Percentiles rank a stretch among this genome's conserved stretches.
Conservation (phyloP, 306 rosid genomes). For the Acacia melanoxylon region DNA sequence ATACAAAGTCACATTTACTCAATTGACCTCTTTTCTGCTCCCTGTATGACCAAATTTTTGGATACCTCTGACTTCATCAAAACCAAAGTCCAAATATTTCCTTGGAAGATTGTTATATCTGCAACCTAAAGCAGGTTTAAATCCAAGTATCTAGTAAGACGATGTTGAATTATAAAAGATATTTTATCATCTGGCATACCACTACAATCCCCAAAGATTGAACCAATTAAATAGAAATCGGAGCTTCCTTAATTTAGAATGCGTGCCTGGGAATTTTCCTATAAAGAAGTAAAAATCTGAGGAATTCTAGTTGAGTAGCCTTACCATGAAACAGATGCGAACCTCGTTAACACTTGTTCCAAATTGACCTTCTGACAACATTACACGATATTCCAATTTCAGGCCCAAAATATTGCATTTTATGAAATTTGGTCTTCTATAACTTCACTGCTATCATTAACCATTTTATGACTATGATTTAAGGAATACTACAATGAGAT, state of each 20-base stretch:
- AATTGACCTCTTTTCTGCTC: neutral
- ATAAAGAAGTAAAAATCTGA: neutral
- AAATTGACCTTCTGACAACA: neutral
- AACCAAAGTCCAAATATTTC: neutral
- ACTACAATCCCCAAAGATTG: neutral
- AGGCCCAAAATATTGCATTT: neutral
- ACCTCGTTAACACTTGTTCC: neutral
- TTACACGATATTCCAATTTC: neutral
- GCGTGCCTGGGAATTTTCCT: neutral
- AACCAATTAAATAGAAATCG: neutral
- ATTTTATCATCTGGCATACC: neutral
- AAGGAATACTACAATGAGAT: too few relatives aligned
- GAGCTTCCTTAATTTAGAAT: neutral
- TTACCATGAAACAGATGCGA: neutral
- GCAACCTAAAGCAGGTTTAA: neutral
- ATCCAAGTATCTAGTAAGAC: neutral
- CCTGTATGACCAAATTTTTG: neutral
- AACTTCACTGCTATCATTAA: too few relatives aligned
- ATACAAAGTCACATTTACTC: neutral
- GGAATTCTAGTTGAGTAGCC: neutral
- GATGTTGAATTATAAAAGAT: neutral
- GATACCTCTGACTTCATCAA: neutral
- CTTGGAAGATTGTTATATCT: neutral
- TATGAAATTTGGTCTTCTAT: too few relatives aligned
- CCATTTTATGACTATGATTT: too few relatives aligned